Evolutionary conservation across 2,329 filamentous ascomycete species (phyloP), one percentile per base, ranked within the genome.

Genomic region (Lomentospora prolificans): DNA sequence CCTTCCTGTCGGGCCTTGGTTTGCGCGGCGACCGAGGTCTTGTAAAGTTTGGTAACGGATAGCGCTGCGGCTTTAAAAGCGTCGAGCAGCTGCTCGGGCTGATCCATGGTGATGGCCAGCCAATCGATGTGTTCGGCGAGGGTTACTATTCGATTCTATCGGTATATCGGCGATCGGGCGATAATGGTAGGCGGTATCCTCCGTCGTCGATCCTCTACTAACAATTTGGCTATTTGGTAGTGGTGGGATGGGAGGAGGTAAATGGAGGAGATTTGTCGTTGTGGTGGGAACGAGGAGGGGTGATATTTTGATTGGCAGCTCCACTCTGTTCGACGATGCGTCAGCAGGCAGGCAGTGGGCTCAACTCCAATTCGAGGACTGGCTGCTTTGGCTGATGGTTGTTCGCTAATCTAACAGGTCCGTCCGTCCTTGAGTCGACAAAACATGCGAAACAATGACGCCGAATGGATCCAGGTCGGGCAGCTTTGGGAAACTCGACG

Each of bases 11-110:
- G 84, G 50, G 90, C 84, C 64, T 85, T 85, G 52, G 85, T 78
- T 67, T 94, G 85, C 51, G 89, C 87, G 30, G 84, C 78, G 10
- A 89, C 86, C 3, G 92, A 92, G 39, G 86, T 91, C 72, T 96
- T 96, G 75, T 97, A 97, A 12, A 99, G 84, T 65, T 95, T 96
- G 51, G 94, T 97, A 56, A 97, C 91, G 4, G 90, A 95, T 31
- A 96, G 78, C 19, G 94, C 94, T 31, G 94, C 94, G 14, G 87
- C 84, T 70, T 90, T 94, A 78, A 99, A 99, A 57, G 89, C 86
- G 63, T 92, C 86, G 57, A 96, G 82, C 51, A 96, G 82, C 66
- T 84, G 78, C 65, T 85, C 82, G 17, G 80, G 78, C 17, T 75
- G 72, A 62, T 72, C 66, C 64, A 61, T 62, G 19, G 53, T 46